phyloP scores from a whole-genome alignment of 805 yeast species.

The Wickerhamiella lipophila region DNA sequence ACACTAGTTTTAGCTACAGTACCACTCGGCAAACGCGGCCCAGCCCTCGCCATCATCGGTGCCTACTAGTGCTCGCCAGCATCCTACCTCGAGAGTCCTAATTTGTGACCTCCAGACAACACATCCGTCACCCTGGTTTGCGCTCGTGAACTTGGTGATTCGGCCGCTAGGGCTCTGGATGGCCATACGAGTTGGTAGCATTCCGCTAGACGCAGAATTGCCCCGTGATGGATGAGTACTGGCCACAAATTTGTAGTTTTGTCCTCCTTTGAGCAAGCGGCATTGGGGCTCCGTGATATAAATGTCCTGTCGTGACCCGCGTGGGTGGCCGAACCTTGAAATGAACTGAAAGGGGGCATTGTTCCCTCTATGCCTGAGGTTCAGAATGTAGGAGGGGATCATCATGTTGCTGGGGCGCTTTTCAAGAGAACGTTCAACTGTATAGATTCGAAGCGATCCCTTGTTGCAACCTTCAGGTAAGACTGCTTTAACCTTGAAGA shows the following conservation, averaged over 20 bases:
- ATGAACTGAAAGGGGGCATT: constrained; percentile 55
- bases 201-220: constrained; percentile 30
- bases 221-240: constrained; percentile 50
- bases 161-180: constrained; percentile 80
- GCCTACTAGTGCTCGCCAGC: constrained; percentile 71
- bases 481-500: constrained; percentile 67
- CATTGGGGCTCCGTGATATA: constrained; percentile 81
- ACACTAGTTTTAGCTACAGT: constrained; percentile 11
- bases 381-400: constrained; percentile 60
- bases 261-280: constrained; percentile 41
- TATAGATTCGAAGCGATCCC: constrained; percentile 67
- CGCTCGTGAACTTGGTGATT: constrained; percentile 44
- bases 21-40: constrained; percentile 90
- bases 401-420: constrained; percentile 8
- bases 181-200: constrained; percentile 44
- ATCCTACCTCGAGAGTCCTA: constrained; percentile 57
- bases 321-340: constrained; percentile 57
- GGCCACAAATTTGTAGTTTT: constrained; percentile 52
- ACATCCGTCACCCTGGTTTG: constrained; percentile 14
- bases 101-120: constrained; percentile 43
- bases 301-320: constrained; percentile 55
- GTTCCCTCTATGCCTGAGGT: constrained; percentile 59
- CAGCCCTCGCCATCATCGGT: constrained; percentile 68
- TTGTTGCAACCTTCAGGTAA: constrained; percentile 56
- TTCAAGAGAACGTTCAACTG: constrained; percentile 13